Evolutionary conservation across 352 stramenopile genomes (phyloP), one percentile per base, ranked within the genome.

Genomic region (Phytophthora citricola): DNA sequence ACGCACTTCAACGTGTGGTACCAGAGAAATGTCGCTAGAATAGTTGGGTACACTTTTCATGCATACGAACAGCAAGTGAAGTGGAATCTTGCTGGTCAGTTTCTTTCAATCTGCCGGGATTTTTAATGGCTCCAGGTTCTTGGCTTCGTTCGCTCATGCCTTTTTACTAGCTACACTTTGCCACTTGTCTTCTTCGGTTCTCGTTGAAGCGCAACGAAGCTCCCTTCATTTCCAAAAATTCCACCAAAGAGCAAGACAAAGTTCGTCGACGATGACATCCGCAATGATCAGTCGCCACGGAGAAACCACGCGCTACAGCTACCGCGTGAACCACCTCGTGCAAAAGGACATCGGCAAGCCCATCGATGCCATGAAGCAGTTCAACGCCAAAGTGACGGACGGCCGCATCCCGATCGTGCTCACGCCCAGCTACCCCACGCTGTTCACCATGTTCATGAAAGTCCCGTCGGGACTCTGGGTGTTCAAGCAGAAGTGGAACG

Each of bases 401-500:
- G 85, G 80, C 15, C 66, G 71, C 22, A 91, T 93, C 61, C 84
- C 85, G 4, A 71, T 93, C 34, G 84, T 91, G 43, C 68, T 93
- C 27, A 83, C 79, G 1, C 82, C 84, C 7, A 74, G 48, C 32
- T 91, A 89, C 63, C 73, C 84, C 3, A 69, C 55, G 38, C 50
- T 90, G n/a, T 71, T 79, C 34, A 84, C 66, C 44, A n/a, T 74
- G 27, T 78, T 84, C 44, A 83, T 86, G 63, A 78, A 85, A 51
- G 69, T 93, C 6, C 84, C 84, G 7, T 93, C 84, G 11, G 84
- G 84, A 6, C 55, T 93, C 27, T 86, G 87, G 79, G 85, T 95
- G 38, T 76, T 95, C 66, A 91, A 91, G 73, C 87, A 95, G 56
- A 89, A 88, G 61, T 95, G 87, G 87, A 92, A 94, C 58, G 84